These are phyloP conservation scores for Lyophyllum decastes DNA, from an alignment of 768 basidiomycete genomes.

Conservation along the genomic window DNA sequence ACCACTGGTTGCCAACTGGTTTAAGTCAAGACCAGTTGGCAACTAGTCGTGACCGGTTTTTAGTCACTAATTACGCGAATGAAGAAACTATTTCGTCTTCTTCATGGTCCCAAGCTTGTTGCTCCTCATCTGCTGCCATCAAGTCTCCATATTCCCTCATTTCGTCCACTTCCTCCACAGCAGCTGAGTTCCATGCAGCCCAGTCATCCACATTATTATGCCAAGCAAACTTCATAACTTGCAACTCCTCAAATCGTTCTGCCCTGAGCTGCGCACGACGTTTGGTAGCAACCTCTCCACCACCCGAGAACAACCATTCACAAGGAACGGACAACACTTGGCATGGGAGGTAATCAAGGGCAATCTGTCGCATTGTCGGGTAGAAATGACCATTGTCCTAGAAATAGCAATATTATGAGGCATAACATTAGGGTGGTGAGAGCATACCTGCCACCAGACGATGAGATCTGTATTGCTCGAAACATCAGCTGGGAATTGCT, in stretches of 20 bases:
- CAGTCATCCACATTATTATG: neutral
- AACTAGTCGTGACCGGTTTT: no score
- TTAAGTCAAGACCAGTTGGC: no score
- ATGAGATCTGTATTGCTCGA: no score
- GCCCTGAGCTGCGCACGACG: neutral
- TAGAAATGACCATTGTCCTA: conserved; percentile 9
- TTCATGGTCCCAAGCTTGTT: no score
- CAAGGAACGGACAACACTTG: conserved; percentile 22
- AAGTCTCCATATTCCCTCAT: neutral
- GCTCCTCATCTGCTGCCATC: no score
- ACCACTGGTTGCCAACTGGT: no score
- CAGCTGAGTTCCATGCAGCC: neutral
- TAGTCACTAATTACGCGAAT: no score
- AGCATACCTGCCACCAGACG: no score
- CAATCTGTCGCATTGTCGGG: conserved; percentile 15
- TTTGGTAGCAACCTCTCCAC: conserved; percentile 3
- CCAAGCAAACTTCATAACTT: conserved; percentile 13
- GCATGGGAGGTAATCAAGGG: conserved; percentile 16
- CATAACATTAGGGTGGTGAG: no score
- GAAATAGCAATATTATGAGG: no score
- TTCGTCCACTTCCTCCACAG: neutral
- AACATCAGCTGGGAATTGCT: no score
- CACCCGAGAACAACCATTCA: conserved; percentile 16
- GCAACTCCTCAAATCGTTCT: conserved; percentile 8
- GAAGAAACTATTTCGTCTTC: no score